Evolutionary conservation across 805 yeast species (phyloP), one percentile per base, ranked within the genome.

Genomic region (Metschnikowia borealis): DNA sequence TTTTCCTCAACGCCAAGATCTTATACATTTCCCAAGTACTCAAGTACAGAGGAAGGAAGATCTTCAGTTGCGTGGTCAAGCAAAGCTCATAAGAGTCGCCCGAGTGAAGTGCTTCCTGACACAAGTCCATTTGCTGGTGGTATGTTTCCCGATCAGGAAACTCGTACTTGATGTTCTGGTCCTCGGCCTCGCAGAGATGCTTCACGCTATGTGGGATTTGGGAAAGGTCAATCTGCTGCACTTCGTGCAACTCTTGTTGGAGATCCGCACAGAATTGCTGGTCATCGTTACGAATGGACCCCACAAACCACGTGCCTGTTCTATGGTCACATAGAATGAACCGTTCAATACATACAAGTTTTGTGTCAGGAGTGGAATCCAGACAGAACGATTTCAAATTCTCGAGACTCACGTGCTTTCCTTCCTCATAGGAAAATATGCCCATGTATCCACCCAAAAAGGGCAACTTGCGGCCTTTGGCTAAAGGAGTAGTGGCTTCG

Each of bases 61-160:
- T 74, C 47, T 73, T 73, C 50, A 92, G 86, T 52, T 81, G 87
- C 1, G 86, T 84, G 0, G 98, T 92, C 32, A 94, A 74, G 63
- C 99, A 94, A 14, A 94, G 75, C 64, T 94, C 99, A 63, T 94
- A 94, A 1, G 97, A 89, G 62, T 94, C 95, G 10, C 99, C 99
- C 6, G 83, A 67, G 47, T 75, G 80, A 42, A 92, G 73, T 54
- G 70, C 81, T 14, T 80, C 74, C 64, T 88, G 92, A 63, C 96
- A 89, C 44, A 71, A 51, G 0, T 71, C 60, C 59, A 89, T 87
- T 37, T 80, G 80, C 2, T 69, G 54, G 3, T 71, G 62, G 65
- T 94, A 94, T 1, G 68, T 59, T 0, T 69, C 67, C 54, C 78
- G 75, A 10, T 77, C 69, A 0, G 96, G 95, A 51, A 73, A 62